These are phyloP conservation scores for Mallotus japonicus DNA, from an alignment of 441 rosid genomes.

Conservation along the genomic window DNA sequence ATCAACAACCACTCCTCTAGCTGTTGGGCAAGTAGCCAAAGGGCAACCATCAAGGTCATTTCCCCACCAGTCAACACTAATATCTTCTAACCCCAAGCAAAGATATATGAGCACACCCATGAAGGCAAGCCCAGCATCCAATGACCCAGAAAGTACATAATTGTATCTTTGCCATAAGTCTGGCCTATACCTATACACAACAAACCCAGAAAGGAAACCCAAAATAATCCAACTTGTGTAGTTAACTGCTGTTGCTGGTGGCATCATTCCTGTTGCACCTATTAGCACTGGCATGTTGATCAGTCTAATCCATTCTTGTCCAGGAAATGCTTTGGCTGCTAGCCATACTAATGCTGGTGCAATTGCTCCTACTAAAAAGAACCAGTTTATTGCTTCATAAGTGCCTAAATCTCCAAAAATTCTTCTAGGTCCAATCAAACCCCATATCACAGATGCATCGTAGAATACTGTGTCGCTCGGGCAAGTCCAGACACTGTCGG, in stretches of 20 bases:
- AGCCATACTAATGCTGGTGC: slow-evolving; percentile 79
- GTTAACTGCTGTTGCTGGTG: slow-evolving; percentile 94
- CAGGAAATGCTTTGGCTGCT: slow-evolving; percentile 70
- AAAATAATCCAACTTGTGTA: slow-evolving; percentile 83
- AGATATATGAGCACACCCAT: slow-evolving; percentile 89
- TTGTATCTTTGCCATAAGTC: slow-evolving; percentile 82
- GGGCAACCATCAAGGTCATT: slow-evolving; percentile 93
- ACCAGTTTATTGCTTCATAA: slow-evolving; percentile 80
- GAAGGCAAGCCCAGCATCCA: slow-evolving; percentile 94
- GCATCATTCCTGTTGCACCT: slow-evolving; percentile 83
- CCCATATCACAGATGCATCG: slow-evolving; percentile 96
- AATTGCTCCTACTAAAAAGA: slow-evolving; percentile 76
- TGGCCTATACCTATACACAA: slow-evolving; percentile 69
- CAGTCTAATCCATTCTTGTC: slow-evolving; percentile 76
- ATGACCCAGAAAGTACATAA: slow-evolving; percentile 78
- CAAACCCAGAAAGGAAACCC: slow-evolving; percentile 82
- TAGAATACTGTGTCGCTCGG: slow-evolving; percentile 83
- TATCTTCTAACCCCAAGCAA: slow-evolving; percentile 70
- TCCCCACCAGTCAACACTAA: slow-evolving; percentile 87
- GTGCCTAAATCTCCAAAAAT: slow-evolving; percentile 79
- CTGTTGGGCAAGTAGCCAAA: slow-evolving; percentile 86
- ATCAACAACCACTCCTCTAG: slow-evolving; percentile 52
- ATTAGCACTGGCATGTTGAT: slow-evolving; percentile 89
- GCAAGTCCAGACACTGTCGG: slow-evolving; percentile 84
- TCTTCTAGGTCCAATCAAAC: slow-evolving; percentile 80